A percentile compares a stretch with the other conserved stretches of the same genome.
phyloP scores from a whole-genome alignment of 306 rosid genomes.

The Medicago lupulina region DNA sequence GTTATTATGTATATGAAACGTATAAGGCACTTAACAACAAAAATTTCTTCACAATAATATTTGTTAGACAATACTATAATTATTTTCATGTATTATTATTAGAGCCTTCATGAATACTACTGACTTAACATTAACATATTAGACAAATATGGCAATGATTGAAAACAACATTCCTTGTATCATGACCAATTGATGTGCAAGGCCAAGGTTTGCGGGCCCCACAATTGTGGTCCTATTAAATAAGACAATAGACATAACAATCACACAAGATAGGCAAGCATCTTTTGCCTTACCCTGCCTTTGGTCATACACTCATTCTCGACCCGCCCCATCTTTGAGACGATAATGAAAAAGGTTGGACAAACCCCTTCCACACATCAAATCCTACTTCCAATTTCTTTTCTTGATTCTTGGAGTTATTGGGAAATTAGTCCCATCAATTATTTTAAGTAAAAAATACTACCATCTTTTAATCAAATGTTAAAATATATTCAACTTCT shows the following conservation, averaged over 20 bases:
- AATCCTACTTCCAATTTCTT: background rate
- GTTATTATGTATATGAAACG: no score
- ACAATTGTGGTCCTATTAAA: background rate
- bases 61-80: no score
- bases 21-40: background rate
- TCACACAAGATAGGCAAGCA: background rate
- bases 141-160: background rate
- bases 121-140: background rate
- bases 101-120: background rate
- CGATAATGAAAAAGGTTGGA: background rate
- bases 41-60: no score
- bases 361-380: background rate
- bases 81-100: no score
- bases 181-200: background rate
- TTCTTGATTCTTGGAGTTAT: background rate
- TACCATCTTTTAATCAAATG: no score
- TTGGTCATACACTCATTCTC: background rate
- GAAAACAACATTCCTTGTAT: background rate
- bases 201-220: background rate
- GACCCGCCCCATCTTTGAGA: background rate
- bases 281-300: no score
- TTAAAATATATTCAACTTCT: no score
- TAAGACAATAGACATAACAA: background rate
- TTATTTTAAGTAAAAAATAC: no score
- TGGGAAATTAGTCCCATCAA: background rate